Base-by-base conservation (phyloP, 176 grass and related monocot genomes). In the Microstegium vimineum region DNA sequence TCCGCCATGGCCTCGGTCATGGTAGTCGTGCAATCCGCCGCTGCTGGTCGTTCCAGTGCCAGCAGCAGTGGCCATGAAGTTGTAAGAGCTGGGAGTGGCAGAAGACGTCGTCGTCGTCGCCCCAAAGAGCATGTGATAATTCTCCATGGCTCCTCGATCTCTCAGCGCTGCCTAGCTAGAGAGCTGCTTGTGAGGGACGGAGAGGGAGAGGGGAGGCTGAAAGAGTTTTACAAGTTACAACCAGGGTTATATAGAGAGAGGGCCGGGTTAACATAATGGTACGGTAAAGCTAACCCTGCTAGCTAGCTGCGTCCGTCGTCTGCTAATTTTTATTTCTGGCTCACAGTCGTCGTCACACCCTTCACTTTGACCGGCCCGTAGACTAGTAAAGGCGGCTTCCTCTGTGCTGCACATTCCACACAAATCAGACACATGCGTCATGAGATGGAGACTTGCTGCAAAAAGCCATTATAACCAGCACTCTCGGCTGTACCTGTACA, bases 81-180 rank as follows among this genome's bases (percentile, higher is more conserved):
- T 54, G 68, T 90, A 90, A 10, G 88, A 69, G 40, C 4, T 79
- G 22, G 89, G 73, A 13, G 87, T 82, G 22, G 91, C 89, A 3
- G 89, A 73, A 1, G 89, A 87, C 1, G 86, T 81, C 71, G 31
- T 18, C 5, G 62, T 0, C 22, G 68, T 1, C 10, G 35, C 6
- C 15, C 69, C 69, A 5, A 97, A 93, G 15, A 85, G 80, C 45
- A 92, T 87, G 10, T 83, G 82, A 12, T 86, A 93, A 43, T 83
- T 81, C 63, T 91, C 94, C 94, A 97, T 95, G 8, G 41, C 45
- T 49, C n/a, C n/a, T n/a, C n/a, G n/a, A n/a, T n/a, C n/a, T n/a
- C n/a, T n/a, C n/a, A n/a, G n/a, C n/a, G n/a, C n/a, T n/a, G n/a
- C n/a, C n/a, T 62, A 16, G 67, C 22, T 14, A 36, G 62, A 26